Base-by-base conservation (phyloP, 805 yeast species). In the Torulaspora delbrueckii region DNA sequence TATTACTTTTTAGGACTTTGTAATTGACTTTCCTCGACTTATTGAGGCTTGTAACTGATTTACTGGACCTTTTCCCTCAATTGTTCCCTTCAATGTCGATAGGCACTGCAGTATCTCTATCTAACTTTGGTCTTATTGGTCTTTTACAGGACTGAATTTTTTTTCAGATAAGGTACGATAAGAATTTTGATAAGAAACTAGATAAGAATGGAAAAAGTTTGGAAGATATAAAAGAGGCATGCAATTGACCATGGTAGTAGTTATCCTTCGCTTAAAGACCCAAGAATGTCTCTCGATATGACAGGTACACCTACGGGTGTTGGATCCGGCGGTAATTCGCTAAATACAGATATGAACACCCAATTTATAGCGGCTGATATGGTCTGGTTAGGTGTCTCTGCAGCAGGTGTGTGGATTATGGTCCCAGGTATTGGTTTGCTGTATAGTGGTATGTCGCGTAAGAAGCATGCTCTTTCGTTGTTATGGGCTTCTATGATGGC, bases 401-500 rank as follows among this genome's bases (percentile, higher is more conserved):
- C 81, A 7, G 82, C 78, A 18, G 74, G 93, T 47, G 98, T 91
- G 50, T 90, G 95, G 89, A 80, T 91, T 58, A 93, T 91, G 96
- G 70, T 89, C 57, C 97, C 98, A 30, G 99, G 99, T 51, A 83
- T 93, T 43, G 99, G 98, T 50, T 70, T 93, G 45, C 73, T 91
- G 52, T 91, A 91, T 69, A 87, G 96, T 28, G 99, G 99, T 54
- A 71, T 93, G 51, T 82, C 96, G 12, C 81, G 99, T 68, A 91
- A 91, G 68, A 87, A 90, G 68, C 97, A 93, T 60, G 96, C 97
- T n/a, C 72, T 93, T 45, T 86, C 97, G 6, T 73, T 93, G 42
- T 71, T 93, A 42, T 93, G 97, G 97, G 93, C 96, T 19, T 83
- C 96, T 5, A 71, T 93, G 63, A 89, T 88, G 86, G 88, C 95